Evolutionary conservation across 352 stramenopile species (phyloP).

Genomic region (Peronospora destructor): DNA sequence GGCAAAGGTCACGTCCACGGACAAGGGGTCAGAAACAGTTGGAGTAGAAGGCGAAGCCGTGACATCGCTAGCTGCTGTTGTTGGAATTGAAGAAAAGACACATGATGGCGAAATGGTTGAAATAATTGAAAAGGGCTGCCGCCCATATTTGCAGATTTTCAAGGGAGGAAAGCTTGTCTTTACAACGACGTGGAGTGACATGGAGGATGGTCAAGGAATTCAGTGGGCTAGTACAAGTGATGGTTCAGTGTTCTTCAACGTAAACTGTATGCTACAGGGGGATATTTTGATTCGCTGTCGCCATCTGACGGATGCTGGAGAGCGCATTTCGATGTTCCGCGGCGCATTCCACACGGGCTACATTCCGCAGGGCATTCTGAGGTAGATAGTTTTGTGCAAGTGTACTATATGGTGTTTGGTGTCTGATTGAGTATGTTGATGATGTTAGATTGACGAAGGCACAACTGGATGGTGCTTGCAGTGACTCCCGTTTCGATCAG

Average conservation of each 20-base stretch:
- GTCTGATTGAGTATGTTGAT: constrained; percentile 1
- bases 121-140: constrained; percentile 86
- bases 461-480: constrained; percentile 93
- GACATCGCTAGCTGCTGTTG: constrained; percentile 5
- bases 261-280: constrained; percentile 95
- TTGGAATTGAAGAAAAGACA: constrained; percentile 12
- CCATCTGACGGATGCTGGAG: constrained; percentile 86
- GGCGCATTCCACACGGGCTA: constrained; percentile 98
- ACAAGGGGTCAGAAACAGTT: constrained; percentile 24
- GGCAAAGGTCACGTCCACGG: constrained; percentile 27
- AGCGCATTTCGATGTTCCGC: constrained; percentile 95
- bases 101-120: constrained; percentile 52
- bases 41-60: constrained; percentile 30
- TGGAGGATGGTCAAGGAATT: constrained; percentile 81
- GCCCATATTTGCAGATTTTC: constrained; percentile 97
- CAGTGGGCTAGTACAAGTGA: constrained; percentile 88
- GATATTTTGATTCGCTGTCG: constrained; percentile 95
- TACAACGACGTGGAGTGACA: constrained; percentile 87
- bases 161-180: constrained; percentile 94
- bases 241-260: constrained; percentile 89
- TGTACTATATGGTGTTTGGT: neutral
- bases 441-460: constrained; percentile 87
- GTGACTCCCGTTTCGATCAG: constrained; percentile 89
- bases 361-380: constrained; percentile 91
- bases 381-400: constrained; percentile 29